Base-by-base conservation (phyloP, 768 basidiomycete species). In the Sarcodon aspratus region DNA sequence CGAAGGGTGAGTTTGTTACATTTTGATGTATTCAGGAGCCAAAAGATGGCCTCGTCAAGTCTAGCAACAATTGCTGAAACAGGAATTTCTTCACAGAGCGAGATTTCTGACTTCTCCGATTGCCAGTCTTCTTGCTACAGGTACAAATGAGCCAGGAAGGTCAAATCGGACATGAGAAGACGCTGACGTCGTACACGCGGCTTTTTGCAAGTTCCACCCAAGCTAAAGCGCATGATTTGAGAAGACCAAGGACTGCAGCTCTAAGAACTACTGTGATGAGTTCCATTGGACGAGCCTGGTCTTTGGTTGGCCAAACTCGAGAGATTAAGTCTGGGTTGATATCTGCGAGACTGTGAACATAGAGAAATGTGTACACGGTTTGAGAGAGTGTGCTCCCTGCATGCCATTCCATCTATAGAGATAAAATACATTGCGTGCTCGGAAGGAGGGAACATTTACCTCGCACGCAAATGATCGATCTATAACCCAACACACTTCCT, bases 401-500 rank as follows among this genome's bases (percentile, higher is more conserved):
- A 61, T 94, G 90, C 82, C 90, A 96, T 59, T 84, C 78, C 73
- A 88, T 84, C 93, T 95, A 58, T 10, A 50, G 46, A 48, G 48
- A 46, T 48, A 52, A 37, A 32, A 56, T 49, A 50, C 10, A 44
- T 51, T 43, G 31, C 31, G 38, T 47, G 45, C 50, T 38, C 40
- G 34, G 33, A 45, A 48, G 44, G 36, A 33, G 37, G 21, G 13
- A 44, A 18, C 34, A 59, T 69, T 61, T 61, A 87, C 92, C 77
- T 97, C 93, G 56, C 79, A 82, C 33, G 84, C 74, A 56, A 88
- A 68, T 12, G 81, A 68, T 54, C 79, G 71, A 61, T 95, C 94
- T 52, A 95, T 68, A 17, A 93, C 82, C 84, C 87, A 93, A 61
- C 89, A 93, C 18, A 94, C 60, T 60, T 95, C 90, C 56, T 88